These are phyloP conservation scores for Pezizomycotina sp. DNA, from an alignment of 2,329 filamentous ascomycete genomes.

Conservation along the genomic window DNA sequence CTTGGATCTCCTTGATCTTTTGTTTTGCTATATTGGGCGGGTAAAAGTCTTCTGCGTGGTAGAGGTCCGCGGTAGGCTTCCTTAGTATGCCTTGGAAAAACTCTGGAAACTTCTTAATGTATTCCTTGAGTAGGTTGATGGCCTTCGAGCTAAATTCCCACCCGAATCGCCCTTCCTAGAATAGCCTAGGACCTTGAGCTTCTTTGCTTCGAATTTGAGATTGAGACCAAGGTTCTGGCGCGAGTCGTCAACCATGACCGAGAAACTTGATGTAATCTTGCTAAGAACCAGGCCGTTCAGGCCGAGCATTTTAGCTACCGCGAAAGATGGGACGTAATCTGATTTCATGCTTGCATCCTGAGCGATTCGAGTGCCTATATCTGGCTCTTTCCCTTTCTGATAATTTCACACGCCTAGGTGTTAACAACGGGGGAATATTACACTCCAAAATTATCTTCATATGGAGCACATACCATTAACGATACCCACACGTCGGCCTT, in stretches of 20 bases:
- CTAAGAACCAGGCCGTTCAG: constrained; percentile 78
- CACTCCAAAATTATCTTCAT: constrained; percentile 4
- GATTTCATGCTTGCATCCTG: constrained; percentile 49
- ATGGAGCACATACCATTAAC: constrained; percentile 37
- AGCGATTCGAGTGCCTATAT: constrained; percentile 66
- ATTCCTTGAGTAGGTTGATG: constrained; percentile 61
- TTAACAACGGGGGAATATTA: neutral
- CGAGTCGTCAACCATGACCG: constrained; percentile 62
- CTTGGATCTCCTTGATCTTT: constrained; percentile 82
- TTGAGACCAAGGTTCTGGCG: constrained; percentile 86
- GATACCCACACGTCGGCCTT: constrained; percentile 69
- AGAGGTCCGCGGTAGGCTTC: constrained; percentile 72
- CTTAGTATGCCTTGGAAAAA: constrained; percentile 79
- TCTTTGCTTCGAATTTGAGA: constrained; percentile 89
- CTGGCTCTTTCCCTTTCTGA: constrained; percentile 50
- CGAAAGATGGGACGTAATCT: constrained; percentile 70
- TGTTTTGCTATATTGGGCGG: constrained; percentile 51
- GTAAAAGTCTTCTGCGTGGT: constrained; percentile 75
- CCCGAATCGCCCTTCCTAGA: constrained; percentile 65
- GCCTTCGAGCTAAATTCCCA: constrained; percentile 93
- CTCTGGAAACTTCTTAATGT: constrained; percentile 87
- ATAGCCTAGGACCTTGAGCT: constrained; percentile 89
- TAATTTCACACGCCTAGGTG: neutral
- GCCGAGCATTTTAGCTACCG: constrained; percentile 65
- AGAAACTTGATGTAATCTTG: constrained; percentile 91